A percentile compares a stretch with the other conserved stretches of the same genome.
Conservation (phyloP, 1,139 yeast genomes). For the Suzukiozyma palmioleophila region DNA sequence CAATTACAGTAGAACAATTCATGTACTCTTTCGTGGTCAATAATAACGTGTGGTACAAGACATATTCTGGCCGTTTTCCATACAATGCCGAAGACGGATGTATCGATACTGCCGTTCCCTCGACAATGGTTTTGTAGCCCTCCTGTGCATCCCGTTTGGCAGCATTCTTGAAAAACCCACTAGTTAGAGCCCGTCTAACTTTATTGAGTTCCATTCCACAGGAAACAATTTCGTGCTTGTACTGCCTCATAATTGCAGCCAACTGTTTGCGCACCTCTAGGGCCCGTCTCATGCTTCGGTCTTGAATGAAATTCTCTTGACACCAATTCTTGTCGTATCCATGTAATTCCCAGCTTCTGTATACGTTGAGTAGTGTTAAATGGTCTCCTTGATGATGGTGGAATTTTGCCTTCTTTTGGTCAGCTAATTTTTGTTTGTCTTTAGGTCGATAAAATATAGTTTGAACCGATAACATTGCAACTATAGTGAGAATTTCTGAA, state of each 20-base stretch:
- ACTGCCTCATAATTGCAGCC: conserved; percentile 54
- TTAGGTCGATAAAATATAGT: conserved; percentile 81
- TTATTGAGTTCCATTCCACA: conserved; percentile 63
- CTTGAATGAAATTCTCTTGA: conserved; percentile 74
- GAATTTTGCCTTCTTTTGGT: conserved; percentile 68
- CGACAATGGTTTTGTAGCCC: conserved; percentile 71
- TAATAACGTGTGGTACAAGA: conserved; percentile 77
- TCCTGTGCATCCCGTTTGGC: conserved; percentile 72
- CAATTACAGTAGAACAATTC: conserved; percentile 81
- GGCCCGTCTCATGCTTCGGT: conserved; percentile 71
- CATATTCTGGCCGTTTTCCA: conserved; percentile 72
- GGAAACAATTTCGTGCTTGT: conserved; percentile 46
- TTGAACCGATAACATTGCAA: conserved; percentile 90
- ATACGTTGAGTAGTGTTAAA: conserved; percentile 77
- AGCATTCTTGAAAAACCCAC: conserved; percentile 84
- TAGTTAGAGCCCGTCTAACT: conserved; percentile 69
- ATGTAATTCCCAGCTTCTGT: conserved; percentile 67
- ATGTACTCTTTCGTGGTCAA: conserved; percentile 85
- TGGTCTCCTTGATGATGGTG: conserved; percentile 85
- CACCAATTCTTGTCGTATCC: conserved; percentile 74
- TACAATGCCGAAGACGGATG: conserved; percentile 88
- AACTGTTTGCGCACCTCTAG: conserved; percentile 76
- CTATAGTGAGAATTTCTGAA: conserved; percentile 77
- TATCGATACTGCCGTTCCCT: conserved; percentile 71
- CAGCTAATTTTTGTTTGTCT: conserved; percentile 71